Conservation (phyloP, 2,329 filamentous ascomycete genomes). For the Dothistroma pini region DNA sequence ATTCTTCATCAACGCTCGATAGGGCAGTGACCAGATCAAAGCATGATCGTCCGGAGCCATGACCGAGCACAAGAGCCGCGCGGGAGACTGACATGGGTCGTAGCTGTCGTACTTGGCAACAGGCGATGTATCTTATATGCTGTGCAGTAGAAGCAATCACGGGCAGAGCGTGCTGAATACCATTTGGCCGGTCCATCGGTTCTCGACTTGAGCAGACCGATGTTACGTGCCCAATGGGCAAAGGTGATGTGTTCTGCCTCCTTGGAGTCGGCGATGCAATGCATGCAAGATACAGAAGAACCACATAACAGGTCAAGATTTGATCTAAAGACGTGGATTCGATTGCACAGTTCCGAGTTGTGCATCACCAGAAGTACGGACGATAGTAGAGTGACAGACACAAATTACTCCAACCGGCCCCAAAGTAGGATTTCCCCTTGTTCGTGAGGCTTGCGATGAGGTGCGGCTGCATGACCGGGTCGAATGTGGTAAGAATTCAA, state of each 20-base stretch:
- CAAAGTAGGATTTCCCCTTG: background rate
- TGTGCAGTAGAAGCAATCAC: background rate
- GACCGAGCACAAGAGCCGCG: background rate
- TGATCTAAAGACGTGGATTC: background rate
- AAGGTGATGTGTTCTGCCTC: background rate
- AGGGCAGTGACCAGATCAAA: background rate
- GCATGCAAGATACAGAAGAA: background rate
- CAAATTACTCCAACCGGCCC: background rate
- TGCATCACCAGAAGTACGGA: background rate
- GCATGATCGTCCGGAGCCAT: background rate
- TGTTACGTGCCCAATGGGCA: background rate
- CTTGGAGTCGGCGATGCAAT: background rate
- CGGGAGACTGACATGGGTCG: background rate
- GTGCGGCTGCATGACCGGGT: slow-evolving; percentile 1
- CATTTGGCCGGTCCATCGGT: background rate
- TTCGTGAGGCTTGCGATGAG: background rate
- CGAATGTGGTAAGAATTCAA: background rate
- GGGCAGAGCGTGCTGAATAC: background rate
- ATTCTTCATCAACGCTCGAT: background rate
- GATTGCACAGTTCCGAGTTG: background rate
- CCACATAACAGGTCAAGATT: background rate
- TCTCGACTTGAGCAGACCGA: background rate
- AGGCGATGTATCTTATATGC: background rate
- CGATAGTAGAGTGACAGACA: background rate
- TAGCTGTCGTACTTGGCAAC: background rate